Conservation (phyloP, 257 asterid species). For the Solanum rostratum region DNA sequence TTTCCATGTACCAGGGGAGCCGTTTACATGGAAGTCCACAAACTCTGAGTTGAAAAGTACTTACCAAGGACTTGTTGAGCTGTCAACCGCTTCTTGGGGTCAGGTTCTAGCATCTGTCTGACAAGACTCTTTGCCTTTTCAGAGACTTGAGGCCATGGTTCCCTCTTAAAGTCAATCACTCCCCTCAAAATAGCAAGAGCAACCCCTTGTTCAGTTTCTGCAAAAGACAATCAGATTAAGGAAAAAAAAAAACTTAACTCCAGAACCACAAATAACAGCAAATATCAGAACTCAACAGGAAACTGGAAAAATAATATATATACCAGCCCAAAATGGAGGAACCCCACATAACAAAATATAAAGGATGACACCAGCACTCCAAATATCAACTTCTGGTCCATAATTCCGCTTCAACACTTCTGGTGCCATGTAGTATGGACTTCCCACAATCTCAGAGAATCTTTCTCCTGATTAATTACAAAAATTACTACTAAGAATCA, state of each 20-base stretch:
- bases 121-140: slow-evolving; percentile 79
- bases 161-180: slow-evolving; percentile 77
- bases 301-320: neutral
- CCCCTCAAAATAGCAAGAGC: slow-evolving; percentile 87
- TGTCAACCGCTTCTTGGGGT: slow-evolving; percentile 71
- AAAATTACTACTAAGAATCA: neutral
- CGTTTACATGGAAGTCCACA: neutral
- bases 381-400: slow-evolving; percentile 84
- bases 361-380: slow-evolving; percentile 96
- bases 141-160: slow-evolving; percentile 91
- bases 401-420: slow-evolving; percentile 83
- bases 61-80: slow-evolving; percentile 92
- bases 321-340: slow-evolving; percentile 99
- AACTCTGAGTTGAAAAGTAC: slow-evolving; percentile 6
- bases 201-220: slow-evolving; percentile 94
- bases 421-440: slow-evolving; percentile 95
- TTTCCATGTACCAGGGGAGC: neutral
- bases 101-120: slow-evolving; percentile 82
- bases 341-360: slow-evolving; percentile 89
- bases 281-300: neutral
- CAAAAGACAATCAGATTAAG: neutral
- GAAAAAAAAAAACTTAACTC: neutral
- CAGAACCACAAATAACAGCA: neutral
- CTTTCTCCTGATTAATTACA: slow-evolving; percentile 38
- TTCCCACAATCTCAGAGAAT: slow-evolving; percentile 86